phyloP scores from a whole-genome alignment of 2,329 filamentous ascomycete genomes.

The Sclerotinia borealis region DNA sequence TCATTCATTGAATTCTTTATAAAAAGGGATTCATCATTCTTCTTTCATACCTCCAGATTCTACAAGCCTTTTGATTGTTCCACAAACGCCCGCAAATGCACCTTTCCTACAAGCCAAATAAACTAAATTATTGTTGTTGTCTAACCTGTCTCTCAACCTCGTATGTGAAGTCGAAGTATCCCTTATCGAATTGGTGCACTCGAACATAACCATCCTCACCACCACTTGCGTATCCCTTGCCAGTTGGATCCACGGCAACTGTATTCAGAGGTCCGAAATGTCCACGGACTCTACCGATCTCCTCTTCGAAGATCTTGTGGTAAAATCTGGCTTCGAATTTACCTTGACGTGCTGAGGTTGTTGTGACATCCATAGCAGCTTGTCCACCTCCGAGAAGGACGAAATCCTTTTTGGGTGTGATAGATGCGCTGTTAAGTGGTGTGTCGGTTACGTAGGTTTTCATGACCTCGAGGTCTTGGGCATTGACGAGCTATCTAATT shows the following conservation, averaged over 20 bases:
- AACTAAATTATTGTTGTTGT: constrained; percentile 26
- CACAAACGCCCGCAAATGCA: constrained; percentile 30
- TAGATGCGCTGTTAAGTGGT: constrained; percentile 89
- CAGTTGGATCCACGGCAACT: constrained; percentile 85
- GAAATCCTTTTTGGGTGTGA: constrained; percentile 94
- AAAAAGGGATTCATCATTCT: constrained; percentile 1
- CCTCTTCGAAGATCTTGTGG: constrained; percentile 99
- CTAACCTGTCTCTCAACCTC: constrained; percentile 83
- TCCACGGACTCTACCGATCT: constrained; percentile 92
- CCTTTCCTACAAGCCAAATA: constrained; percentile 18
- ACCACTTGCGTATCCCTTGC: constrained; percentile 88
- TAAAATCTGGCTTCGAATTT: constrained; percentile 99
- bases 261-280: constrained; percentile 90
- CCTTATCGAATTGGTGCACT: constrained; percentile 97
- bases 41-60: constrained; percentile 1
- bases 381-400: constrained; percentile 97
- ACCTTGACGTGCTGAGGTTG: constrained; percentile 80
- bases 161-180: constrained; percentile 97
- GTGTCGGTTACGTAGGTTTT: constrained; percentile 93
- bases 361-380: constrained; percentile 98
- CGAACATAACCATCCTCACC: constrained; percentile 98
- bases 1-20: constrained; percentile 1
- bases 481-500: constrained; percentile 62
- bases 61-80: constrained; percentile 14
- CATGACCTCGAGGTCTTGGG: constrained; percentile 80